Evolutionary conservation across 805 yeast species (phyloP), one percentile per base, ranked within the genome.

Genomic region (Cyberlindnera euphorbiae): DNA sequence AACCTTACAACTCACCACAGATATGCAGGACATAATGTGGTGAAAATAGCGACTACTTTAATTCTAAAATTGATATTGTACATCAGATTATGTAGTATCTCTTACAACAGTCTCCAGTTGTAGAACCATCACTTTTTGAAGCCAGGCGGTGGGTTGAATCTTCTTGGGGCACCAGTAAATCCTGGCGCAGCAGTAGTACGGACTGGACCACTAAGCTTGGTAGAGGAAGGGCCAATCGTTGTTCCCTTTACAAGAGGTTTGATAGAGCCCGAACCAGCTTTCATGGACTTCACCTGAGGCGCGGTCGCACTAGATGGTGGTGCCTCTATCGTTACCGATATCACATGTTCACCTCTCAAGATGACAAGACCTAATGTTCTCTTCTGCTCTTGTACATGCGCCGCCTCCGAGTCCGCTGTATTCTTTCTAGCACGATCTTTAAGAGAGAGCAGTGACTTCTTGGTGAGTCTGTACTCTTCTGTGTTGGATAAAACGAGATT

Each of bases 311-410:
- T 33, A 2, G 54, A 42, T 4, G 64, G 63, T 10, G 55, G 52
- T 1, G 55, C 53, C 36, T 52, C 66, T 21, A 55, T 52, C 14
- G 64, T 54, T 2, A 50, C 52, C 4, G 88, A 75, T 10, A 89
- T 76, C 18, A 93, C 77, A 46, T 82, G 84, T 46, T 87, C 96
- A 3, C 98, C 98, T 49, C 97, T 71, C 30, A 90, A 63, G 25
- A 90, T 82, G 2, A 85, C 73, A 34, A 93, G 69, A 0, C 97
- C 97, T 17, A 93, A 62, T 5, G 77, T 64, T 39, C 97, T 67
- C 51, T 79, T 85, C 44, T 82, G 89, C 41, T 80, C 83, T 26
- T 66, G 68, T 19, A 71, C 55, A 14, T 50, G 42, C 9, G 31
- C 26, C 10, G 71, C 59, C 38, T 63, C 66, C 16, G 62, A 45